These are phyloP conservation scores for Cystobasidium tubakii DNA, from an alignment of 768 basidiomycete genomes.

Conservation along the genomic window DNA sequence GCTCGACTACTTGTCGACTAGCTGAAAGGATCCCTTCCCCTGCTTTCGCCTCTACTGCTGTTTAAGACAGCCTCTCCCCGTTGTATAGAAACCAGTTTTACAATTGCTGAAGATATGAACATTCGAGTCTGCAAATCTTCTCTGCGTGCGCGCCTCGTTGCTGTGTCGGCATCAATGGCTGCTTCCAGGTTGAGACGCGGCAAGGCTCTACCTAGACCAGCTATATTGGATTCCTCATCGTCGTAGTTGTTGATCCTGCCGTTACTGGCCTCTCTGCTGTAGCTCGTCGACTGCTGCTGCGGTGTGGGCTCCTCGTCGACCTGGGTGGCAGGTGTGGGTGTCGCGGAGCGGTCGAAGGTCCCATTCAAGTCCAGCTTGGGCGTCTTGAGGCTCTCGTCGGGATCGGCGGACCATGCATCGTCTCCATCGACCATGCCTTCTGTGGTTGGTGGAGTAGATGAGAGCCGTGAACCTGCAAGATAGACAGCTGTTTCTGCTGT, in stretches of 20 bases:
- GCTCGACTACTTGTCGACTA: too few species aligned
- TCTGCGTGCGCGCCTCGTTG: neutral
- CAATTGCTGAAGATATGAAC: neutral
- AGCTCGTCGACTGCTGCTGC: neutral
- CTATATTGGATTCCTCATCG: neutral
- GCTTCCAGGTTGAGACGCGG: constrained; percentile 11
- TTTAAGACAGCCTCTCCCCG: neutral
- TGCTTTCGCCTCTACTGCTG: neutral
- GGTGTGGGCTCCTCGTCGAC: neutral
- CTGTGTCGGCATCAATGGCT: neutral
- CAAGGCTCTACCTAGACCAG: neutral
- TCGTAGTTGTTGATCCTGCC: neutral
- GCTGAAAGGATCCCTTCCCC: neutral
- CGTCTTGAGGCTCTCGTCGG: constrained; percentile 1
- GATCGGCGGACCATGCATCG: constrained; percentile 2
- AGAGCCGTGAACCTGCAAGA: too few species aligned
- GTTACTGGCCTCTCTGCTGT: neutral
- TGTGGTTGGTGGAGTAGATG: neutral
- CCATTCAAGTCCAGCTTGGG: neutral
- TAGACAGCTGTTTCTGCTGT: too few species aligned
- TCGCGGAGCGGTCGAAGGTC: neutral
- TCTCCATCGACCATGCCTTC: neutral
- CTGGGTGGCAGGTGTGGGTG: neutral
- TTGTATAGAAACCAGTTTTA: neutral
- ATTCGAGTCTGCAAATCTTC: neutral